Evolutionary conservation across 768 basidiomycete species (phyloP).

Genomic region (Rhodocollybia butyracea): DNA sequence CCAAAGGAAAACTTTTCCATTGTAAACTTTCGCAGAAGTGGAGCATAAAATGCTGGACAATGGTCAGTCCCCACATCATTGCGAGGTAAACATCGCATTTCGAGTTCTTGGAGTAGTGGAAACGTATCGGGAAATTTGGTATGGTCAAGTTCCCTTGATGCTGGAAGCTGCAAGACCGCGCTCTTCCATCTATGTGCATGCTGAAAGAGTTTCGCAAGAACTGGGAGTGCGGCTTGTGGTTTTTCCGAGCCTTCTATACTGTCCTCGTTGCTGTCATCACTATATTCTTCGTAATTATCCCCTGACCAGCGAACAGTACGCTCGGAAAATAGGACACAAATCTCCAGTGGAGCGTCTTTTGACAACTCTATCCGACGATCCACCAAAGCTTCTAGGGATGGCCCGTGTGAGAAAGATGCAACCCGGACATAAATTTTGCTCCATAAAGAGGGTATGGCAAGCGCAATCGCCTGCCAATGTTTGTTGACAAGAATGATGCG

Average conservation of each 20-base stretch:
- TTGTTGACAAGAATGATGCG: neutral
- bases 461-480: neutral
- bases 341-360: neutral
- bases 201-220: neutral
- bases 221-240: too few species aligned
- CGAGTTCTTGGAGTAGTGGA: neutral
- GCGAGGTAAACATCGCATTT: neutral
- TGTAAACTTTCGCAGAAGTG: too few species aligned
- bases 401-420: neutral
- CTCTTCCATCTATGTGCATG: too few species aligned
- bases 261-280: too few species aligned
- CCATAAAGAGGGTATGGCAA: neutral
- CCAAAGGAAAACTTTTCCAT: too few species aligned
- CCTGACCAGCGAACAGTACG: neutral
- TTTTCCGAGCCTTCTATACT: too few species aligned
- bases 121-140: neutral
- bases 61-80: neutral
- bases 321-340: neutral
- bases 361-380: neutral
- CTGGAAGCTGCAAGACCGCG: neutral
- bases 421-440: neutral
- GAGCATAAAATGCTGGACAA: neutral
- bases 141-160: neutral
- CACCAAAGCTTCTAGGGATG: neutral
- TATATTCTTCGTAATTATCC: neutral